Percentiles rank a stretch among this genome's conserved stretches.
phyloP scores from a whole-genome alignment of 176 grass and related monocot genomes.

The Carex scoparia region DNA sequence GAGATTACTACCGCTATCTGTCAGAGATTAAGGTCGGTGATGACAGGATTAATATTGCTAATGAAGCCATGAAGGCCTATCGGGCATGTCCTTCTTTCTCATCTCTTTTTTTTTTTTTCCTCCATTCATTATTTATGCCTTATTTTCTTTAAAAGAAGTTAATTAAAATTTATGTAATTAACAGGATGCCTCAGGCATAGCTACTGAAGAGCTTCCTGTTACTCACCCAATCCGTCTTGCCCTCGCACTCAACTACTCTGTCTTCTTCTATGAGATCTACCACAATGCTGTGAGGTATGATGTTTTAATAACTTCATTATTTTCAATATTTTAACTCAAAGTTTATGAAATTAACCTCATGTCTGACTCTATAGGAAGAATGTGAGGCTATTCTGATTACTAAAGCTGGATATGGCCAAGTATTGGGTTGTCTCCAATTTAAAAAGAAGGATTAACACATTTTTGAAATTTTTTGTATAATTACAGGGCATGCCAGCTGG shows the following conservation, averaged over 20 bases:
- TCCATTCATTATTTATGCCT: background rate
- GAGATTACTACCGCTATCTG: slow-evolving; percentile 41
- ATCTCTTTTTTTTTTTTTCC: background rate
- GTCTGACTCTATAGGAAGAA: background rate
- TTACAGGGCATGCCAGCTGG: background rate
- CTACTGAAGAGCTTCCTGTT: background rate
- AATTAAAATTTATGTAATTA: background rate
- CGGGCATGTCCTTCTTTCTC: background rate
- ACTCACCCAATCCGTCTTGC: slow-evolving; percentile 11
- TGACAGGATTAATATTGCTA: slow-evolving; percentile 24
- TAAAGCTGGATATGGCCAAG: background rate
- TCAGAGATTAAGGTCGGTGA: slow-evolving; percentile 27
- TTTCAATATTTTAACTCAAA: background rate
- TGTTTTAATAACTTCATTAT: background rate
- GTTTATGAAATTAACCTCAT: background rate
- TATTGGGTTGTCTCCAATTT: background rate
- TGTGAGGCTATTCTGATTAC: background rate
- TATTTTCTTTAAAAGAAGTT: background rate
- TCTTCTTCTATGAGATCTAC: background rate
- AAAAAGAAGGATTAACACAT: background rate
- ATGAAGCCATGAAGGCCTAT: slow-evolving; percentile 24
- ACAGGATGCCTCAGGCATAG: background rate
- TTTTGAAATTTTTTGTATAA: background rate
- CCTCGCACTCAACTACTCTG: background rate
- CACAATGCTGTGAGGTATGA: background rate